Conservation (phyloP, 2,329 filamentous ascomycete species). For the Exophiala xenobiotica region DNA sequence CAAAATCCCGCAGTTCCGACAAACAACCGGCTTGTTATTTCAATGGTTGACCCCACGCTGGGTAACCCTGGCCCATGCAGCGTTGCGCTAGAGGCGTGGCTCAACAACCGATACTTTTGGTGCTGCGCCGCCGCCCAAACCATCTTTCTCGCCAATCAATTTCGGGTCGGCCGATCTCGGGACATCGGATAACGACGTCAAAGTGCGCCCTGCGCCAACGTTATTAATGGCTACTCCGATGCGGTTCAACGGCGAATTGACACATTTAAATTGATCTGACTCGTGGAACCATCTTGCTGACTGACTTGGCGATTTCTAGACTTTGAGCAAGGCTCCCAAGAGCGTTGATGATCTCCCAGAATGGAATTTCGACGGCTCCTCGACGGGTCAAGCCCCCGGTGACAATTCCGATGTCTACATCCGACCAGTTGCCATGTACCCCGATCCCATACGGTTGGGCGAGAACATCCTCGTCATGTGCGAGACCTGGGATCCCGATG, state of each 20-base stretch:
- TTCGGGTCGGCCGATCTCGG: conserved; percentile 18
- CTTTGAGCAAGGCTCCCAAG: conserved; percentile 58
- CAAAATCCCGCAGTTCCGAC: not conserved
- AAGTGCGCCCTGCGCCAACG: conserved; percentile 5
- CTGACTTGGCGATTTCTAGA: conserved; percentile 48
- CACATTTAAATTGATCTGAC: conserved; percentile 23
- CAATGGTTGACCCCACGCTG: conserved; percentile 15
- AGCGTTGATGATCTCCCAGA: conserved; percentile 67
- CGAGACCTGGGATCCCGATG: conserved; percentile 93
- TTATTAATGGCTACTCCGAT: conserved; percentile 3
- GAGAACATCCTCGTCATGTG: conserved; percentile 93
- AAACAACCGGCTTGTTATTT: conserved; percentile 3
- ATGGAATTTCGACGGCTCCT: conserved; percentile 87
- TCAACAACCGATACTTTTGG: conserved; percentile 9
- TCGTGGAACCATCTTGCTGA: conserved; percentile 12
- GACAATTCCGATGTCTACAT: conserved; percentile 98
- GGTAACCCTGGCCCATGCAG: conserved; percentile 10
- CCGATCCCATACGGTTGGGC: conserved; percentile 83
- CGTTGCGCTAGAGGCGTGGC: conserved; percentile 15
- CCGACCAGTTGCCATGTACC: conserved; percentile 82
- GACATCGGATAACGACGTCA: conserved; percentile 12
- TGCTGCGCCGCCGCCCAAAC: conserved; percentile 11
- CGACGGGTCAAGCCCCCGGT: conserved; percentile 85
- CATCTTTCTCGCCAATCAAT: conserved; percentile 12
- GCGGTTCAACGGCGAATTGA: conserved; percentile 21